A percentile compares a stretch with the other conserved stretches of the same genome.
Conservation (phyloP, 208 protist species). For the Leishmania lainsoni region DNA sequence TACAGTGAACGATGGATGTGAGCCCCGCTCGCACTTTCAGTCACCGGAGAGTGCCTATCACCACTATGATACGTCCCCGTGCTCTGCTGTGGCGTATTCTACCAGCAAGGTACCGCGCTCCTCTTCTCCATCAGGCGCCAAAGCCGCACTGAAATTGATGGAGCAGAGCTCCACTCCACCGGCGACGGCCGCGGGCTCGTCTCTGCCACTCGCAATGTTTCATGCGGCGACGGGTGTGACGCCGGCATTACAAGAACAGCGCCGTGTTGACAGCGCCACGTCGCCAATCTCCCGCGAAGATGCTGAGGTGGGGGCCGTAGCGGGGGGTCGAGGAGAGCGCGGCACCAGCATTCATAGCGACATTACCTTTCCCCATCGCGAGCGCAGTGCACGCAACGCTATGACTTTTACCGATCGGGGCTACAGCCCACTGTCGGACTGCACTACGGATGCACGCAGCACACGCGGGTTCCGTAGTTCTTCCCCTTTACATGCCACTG, state of each 20-base stretch:
- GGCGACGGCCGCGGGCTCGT: not conserved
- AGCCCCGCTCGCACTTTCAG: not conserved
- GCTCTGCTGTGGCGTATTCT: conserved; percentile 25
- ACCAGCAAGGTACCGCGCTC: conserved; percentile 19
- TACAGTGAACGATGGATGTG: not conserved
- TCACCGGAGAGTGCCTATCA: conserved; percentile 12
- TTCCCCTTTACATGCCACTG: not conserved
- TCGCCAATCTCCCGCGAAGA: not conserved
- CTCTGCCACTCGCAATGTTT: not conserved
- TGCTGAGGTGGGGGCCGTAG: not conserved
- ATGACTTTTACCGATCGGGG: not conserved
- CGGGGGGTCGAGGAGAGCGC: not conserved
- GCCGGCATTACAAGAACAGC: not conserved
- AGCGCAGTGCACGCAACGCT: not conserved
- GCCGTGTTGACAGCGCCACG: conserved; percentile 16
- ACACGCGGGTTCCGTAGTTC: not conserved
- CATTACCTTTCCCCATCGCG: not conserved
- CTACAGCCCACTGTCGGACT: not conserved
- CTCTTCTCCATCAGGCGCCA: conserved; percentile 1
- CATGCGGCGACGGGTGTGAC: not conserved
- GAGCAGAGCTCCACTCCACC: not conserved
- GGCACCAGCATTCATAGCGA: not conserved
- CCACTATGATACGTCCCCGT: conserved; percentile 29
- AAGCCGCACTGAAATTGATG: not conserved
- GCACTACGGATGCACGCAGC: not conserved